A percentile compares a stretch with the other conserved stretches of the same genome.
These are phyloP conservation scores for Collybia mongolica DNA, from an alignment of 768 basidiomycete genomes.

Conservation along the genomic window DNA sequence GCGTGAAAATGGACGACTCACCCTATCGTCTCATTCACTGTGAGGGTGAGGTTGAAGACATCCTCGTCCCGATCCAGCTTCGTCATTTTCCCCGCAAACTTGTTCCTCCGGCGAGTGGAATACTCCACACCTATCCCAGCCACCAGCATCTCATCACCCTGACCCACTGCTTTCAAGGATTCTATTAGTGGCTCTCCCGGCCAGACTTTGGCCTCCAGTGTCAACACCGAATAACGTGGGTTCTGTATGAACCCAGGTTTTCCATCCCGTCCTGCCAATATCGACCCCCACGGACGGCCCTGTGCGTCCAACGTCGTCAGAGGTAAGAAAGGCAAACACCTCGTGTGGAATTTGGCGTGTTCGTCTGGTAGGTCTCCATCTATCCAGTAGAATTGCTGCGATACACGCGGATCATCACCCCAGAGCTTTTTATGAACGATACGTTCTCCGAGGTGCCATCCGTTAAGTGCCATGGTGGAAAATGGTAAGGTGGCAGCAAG, in stretches of 20 bases:
- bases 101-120: slow-evolving; percentile 56
- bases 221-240: slow-evolving; percentile 33
- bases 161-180: slow-evolving; percentile 24
- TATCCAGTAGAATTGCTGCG: slow-evolving; percentile 38
- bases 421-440: slow-evolving; percentile 48
- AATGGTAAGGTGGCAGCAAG: background rate
- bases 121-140: slow-evolving; percentile 64
- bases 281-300: slow-evolving; percentile 59
- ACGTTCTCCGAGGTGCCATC: slow-evolving; percentile 54
- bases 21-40: slow-evolving; percentile 60
- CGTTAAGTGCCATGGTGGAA: slow-evolving; percentile 28
- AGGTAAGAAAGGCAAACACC: slow-evolving; percentile 52
- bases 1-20: slow-evolving; percentile 23
- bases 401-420: slow-evolving; percentile 30
- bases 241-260: slow-evolving; percentile 43
- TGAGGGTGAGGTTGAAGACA: slow-evolving; percentile 34
- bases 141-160: slow-evolving; percentile 29
- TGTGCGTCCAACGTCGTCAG: slow-evolving; percentile 50
- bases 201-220: slow-evolving; percentile 43
- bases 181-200: slow-evolving; percentile 53
- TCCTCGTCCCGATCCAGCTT: slow-evolving; percentile 26
- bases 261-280: slow-evolving; percentile 46
- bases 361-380: slow-evolving; percentile 46
- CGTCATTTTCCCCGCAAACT: slow-evolving; percentile 51
- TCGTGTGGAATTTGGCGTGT: slow-evolving; percentile 49